Conservation (phyloP, 352 stramenopile genomes). For the Pythium grandisporangium region DNA sequence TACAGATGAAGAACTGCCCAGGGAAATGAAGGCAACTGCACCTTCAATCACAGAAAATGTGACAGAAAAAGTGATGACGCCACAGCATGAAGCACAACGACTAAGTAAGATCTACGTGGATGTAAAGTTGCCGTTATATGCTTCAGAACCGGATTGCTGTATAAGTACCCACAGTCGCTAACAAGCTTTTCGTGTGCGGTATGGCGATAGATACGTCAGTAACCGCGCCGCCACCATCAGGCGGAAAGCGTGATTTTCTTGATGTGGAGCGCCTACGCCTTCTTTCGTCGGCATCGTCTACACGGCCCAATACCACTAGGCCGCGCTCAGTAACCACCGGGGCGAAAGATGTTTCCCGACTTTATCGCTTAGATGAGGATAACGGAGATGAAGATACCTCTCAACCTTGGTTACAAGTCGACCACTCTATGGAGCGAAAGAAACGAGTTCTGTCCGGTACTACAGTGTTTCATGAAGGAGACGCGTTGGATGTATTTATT, state of each 20-base stretch:
- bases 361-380: constrained; percentile 4
- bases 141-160: too few relatives aligned
- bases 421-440: constrained; percentile 20
- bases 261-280: constrained; percentile 17
- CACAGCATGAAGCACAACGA: too few relatives aligned
- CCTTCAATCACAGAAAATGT: too few relatives aligned
- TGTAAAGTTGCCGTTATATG: too few relatives aligned
- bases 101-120: too few relatives aligned
- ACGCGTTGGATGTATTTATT: constrained; percentile 78
- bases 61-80: too few relatives aligned
- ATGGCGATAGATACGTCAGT: too few relatives aligned
- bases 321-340: background rate
- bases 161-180: too few relatives aligned
- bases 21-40: too few relatives aligned
- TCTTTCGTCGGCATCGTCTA: constrained; percentile 13
- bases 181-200: too few relatives aligned
- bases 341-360: background rate
- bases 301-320: constrained; percentile 2
- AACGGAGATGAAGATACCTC: background rate
- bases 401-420: constrained; percentile 18
- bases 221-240: too few relatives aligned
- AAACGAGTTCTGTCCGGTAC: constrained; percentile 7
- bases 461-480: constrained; percentile 37
- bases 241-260: constrained; percentile 13
- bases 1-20: too few relatives aligned